Evolutionary conservation across 306 rosid species (phyloP), one percentile per base, ranked within the genome.

Genomic region (Prosopis cineraria): DNA sequence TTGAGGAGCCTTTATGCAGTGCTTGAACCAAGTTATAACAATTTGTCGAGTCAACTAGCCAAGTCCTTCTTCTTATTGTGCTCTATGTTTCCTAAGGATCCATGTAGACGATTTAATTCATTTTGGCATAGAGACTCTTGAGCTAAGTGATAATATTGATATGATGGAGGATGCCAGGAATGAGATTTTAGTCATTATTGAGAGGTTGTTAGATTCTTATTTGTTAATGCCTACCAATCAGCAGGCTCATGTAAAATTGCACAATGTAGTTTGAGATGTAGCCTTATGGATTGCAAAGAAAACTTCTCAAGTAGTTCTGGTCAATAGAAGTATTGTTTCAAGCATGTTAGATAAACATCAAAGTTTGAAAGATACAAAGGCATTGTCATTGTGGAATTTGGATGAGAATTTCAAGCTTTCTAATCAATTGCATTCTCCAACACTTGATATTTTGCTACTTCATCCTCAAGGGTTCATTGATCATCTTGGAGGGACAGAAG

Each of bases 41-140:
- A 39, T 36, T 39, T 73, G 25, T 25, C 3, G 9, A 3, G 6
- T 9, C n/a, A 0, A 2, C 1, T 36, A 25, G 67, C 68, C 10
- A 73, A 56, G 55, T 39, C 24, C 2, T 0, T 58, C 0, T 37
- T 73, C 50, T 56, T 39, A 13, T 8, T 55, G 25, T 73, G 77
- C 3, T 73, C 55, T 25, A 39, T 73, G 2, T 73, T 73, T 73
- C 68, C 68, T n/a, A n/a, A n/a, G n/a, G n/a, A 75, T 62, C 0
- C 2, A 6, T 3, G 5, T 10, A 11, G 72, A 75, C 0, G 79
- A 75, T 43, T 45, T 75, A 4, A 2, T 60, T 30, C 69, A 62
- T 2, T 30, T 43, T 12, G 56, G 1, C 0, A n/a, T 2, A 16
- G 40, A 47, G 19, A 0, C 6, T 0, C 3, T 44, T 3, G 12